Evolutionary conservation across 169 alveolate species (phyloP), one percentile per base, ranked within the genome.

Genomic region (Besnoitia besnoiti): DNA sequence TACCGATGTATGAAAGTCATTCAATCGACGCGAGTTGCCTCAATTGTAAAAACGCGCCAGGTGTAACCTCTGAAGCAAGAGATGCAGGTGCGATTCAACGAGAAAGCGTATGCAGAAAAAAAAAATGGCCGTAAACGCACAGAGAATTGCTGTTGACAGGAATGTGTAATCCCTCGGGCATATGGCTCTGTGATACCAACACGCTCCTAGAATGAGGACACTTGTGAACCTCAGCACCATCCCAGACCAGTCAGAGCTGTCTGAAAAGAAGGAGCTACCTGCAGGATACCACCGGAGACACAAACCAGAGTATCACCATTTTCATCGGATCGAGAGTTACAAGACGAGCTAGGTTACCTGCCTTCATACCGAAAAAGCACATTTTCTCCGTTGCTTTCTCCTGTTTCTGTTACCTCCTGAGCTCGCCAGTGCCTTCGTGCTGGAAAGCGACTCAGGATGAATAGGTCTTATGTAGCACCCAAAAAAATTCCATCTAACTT

Each of bases 141-240:
- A 77, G 50, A 77, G 59, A 42, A 77, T 77, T 30, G 44, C 87
- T 27, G 87, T 77, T 39, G 87, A 77, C 61, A 77, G 59, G 14
- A 42, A 0, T 51, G 50, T 77, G 47, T 77, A 77, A 10, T 77
- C 87, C 24, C 37, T 42, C 5, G 87, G 61, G 87, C 59, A 77
- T 16, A 77, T 42, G 0, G 87, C 30, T 55, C 87, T 77, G 87
- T 77, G 87, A 42, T 77, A 77, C 87, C 87, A 77, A 55, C 87
- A 77, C 87, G 59, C 87, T 4, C 87, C 40, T 3, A 77, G 87
- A 44, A 77, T 40, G 49, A 77, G 10, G 21, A 37, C 35, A 35
- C 87, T 40, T 2, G 87, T 39, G 40, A 77, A 12, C 59, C 87
- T 3, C 87, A 77, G 55, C 0, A 77, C 87, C 24, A 21, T 40